Evolutionary conservation across 805 yeast genomes (phyloP).

Genomic region (Myxozyma sirexii): DNA sequence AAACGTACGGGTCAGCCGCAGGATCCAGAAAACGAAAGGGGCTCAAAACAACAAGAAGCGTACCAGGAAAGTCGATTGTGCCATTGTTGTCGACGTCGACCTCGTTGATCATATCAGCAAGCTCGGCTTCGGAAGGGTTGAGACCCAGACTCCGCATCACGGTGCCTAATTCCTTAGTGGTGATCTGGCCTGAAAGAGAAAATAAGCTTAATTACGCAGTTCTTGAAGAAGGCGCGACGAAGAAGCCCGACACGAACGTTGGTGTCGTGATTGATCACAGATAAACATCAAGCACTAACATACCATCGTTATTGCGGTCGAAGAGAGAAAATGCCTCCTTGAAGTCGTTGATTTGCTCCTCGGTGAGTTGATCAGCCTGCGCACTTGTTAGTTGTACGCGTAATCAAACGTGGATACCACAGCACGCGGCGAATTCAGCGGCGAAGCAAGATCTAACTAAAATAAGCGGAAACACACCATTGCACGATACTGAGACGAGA

Average conservation of each 20-base stretch:
- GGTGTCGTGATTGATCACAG: too few relatives aligned
- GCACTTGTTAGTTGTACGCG: neutral
- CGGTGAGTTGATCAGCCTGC: slow-evolving; percentile 83
- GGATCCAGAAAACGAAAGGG: neutral
- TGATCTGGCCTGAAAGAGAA: slow-evolving; percentile 59
- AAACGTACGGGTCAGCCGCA: neutral
- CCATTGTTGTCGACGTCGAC: slow-evolving; percentile 96
- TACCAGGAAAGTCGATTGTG: slow-evolving; percentile 66
- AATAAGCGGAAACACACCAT: too few relatives aligned
- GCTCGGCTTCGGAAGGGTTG: slow-evolving; percentile 94
- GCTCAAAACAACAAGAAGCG: slow-evolving; percentile 7
- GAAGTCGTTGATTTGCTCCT: slow-evolving; percentile 95
- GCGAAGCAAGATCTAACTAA: neutral
- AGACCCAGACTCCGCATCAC: slow-evolving; percentile 99
- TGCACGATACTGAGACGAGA: too few relatives aligned
- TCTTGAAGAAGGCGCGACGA: neutral
- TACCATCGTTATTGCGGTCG: slow-evolving; percentile 94
- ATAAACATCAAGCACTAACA: too few relatives aligned
- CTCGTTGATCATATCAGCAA: slow-evolving; percentile 95
- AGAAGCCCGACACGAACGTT: too few relatives aligned
- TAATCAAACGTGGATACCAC: neutral
- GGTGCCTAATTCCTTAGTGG: slow-evolving; percentile 93
- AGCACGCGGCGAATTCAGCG: neutral
- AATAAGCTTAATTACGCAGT: neutral
- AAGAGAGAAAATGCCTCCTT: slow-evolving; percentile 97